Conservation (phyloP, 148 eudicot genomes). For the Vaccinium myrtillus region DNA sequence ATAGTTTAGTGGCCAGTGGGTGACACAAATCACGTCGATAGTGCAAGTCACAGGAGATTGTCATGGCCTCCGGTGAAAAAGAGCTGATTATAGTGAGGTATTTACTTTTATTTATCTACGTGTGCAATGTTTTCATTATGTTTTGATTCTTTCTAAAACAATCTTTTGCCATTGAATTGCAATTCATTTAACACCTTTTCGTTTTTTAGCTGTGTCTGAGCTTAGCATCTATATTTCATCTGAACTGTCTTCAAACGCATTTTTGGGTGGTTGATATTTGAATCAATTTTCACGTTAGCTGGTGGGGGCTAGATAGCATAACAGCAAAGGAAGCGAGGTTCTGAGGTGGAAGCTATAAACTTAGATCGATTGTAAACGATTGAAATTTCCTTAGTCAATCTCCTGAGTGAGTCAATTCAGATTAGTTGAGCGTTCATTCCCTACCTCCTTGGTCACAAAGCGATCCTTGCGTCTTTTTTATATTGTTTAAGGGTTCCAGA, state of each 20-base stretch:
- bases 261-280: not conserved
- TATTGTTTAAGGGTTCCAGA: too few relatives aligned
- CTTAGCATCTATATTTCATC: not conserved
- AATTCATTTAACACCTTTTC: not conserved
- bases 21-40: not conserved
- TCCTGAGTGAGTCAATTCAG: too few relatives aligned
- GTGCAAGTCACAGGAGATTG: slow-evolving; percentile 39
- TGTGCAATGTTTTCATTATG: not conserved
- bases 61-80: slow-evolving; percentile 66
- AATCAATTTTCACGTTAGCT: too few relatives aligned
- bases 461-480: too few relatives aligned
- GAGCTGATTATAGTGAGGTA: slow-evolving; percentile 16
- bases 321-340: too few relatives aligned
- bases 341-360: too few relatives aligned
- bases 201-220: not conserved
- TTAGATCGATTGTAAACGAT: too few relatives aligned
- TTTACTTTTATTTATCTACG: not conserved
- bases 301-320: too few relatives aligned
- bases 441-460: too few relatives aligned
- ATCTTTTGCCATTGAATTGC: not conserved
- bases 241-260: not conserved
- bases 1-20: slow-evolving; percentile 29
- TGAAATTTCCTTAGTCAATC: too few relatives aligned
- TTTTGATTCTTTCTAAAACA: not conserved
- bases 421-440: too few relatives aligned